A percentile compares a stretch with the other conserved stretches of the same genome.
Evolutionary conservation across 2,329 filamentous ascomycete species (phyloP).

Genomic region (Verticillium nonalfalfae): DNA sequence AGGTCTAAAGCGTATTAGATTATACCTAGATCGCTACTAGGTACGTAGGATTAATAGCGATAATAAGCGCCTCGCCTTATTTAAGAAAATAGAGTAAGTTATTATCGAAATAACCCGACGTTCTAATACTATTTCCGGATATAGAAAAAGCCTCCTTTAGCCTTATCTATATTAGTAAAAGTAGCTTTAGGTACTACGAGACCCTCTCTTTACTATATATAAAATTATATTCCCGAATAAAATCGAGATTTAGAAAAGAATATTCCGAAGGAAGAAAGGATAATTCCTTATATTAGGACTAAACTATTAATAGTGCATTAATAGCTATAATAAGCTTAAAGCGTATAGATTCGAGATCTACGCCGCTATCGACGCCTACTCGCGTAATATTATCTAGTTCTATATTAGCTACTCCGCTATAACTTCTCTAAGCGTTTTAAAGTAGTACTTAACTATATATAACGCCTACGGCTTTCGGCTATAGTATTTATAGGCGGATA

Average conservation of each 20-base stretch:
- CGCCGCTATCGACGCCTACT: conserved; percentile 6
- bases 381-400: conserved; percentile 8
- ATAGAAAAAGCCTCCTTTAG: conserved; percentile 4
- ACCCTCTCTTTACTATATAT: conserved; percentile 2
- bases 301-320: conserved; percentile 8
- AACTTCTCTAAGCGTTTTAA: conserved; percentile 3
- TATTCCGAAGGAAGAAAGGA: neutral
- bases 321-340: conserved; percentile 7
- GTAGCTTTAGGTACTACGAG: conserved; percentile 6
- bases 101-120: conserved; percentile 6
- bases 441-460: conserved; percentile 5
- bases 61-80: conserved; percentile 2
- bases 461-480: conserved; percentile 2
- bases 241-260: conserved; percentile 4
- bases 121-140: conserved; percentile 3
- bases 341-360: conserved; percentile 8
- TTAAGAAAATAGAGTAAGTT: conserved; percentile 6
- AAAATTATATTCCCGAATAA: neutral
- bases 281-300: conserved; percentile 4
- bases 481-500: conserved; percentile 3
- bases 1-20: conserved; percentile 3
- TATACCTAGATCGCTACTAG: conserved; percentile 2
- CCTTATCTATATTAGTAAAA: conserved; percentile 3
- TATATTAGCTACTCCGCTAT: conserved; percentile 2
- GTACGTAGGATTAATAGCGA: conserved; percentile 1